Base-by-base conservation (phyloP, 495 filamentous ascomycete species). In the Gamarada debralockiae region DNA sequence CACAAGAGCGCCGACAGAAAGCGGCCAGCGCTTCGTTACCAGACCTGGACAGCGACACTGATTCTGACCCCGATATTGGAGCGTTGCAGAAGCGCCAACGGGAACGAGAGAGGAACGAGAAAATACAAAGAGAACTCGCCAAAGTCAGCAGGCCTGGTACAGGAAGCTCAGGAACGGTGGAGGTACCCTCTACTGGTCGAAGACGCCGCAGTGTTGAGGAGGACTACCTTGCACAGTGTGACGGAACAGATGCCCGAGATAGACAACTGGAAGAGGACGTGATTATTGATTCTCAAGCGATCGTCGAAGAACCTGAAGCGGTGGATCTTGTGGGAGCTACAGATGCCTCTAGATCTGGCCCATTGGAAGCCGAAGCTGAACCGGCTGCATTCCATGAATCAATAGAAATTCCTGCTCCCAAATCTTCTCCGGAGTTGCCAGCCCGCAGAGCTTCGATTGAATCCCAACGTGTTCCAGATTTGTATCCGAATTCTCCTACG, bases 211-310 rank as follows among this genome's bases (percentile, higher is more conserved):
- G 38, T 15, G 12, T 47, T 4, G 33, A 53, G 18, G 56, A 63
- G 22, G 53, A 57, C 8, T 55, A 48, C 21, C 36, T 59, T 6
- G 45, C 46, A 1, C 60, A 63, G 37, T 52, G 53, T 34, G 44
- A 41, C 3, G 60, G 56, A 4, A 21, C 2, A 21, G 50, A 55
- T 40, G 53, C 60, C 2, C 39, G 53, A 15, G 51, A 59, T 46
- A 50, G 44, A n/a, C 60, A 59, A 21, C 27, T 5, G 27, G 48
- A 48, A 52, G 52, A 57, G 22, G 55, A 58, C 33, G 18, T 58
- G 25, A 50, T 62, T 51, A 42, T 46, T 10, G 60, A 62, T 33
- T 59, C 55, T 14, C 60, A 62, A 46, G 45, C 25, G 9, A 21
- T 20, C 13, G 18, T 21, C 22, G n/a, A 43, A 6, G 9, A 21